These are phyloP conservation scores for Parastagonospora avenae DNA, from an alignment of 2,329 filamentous ascomycete species.

Conservation along the genomic window DNA sequence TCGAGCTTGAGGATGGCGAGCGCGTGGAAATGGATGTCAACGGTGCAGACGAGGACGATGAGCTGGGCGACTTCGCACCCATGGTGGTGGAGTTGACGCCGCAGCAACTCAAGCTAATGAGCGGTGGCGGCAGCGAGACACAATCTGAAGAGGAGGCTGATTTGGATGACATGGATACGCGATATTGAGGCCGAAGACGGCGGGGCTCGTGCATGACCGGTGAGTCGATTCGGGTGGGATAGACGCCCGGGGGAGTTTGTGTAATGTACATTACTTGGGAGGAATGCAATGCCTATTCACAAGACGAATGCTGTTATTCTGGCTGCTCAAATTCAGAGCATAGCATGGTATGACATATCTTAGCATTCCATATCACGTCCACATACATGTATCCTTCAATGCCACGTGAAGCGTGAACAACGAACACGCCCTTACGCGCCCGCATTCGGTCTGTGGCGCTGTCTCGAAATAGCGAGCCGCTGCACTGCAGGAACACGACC, in stretches of 20 bases:
- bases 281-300: not conserved
- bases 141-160: conserved; percentile 48
- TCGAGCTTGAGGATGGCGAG: conserved; percentile 68
- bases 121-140: conserved; percentile 32
- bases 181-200: conserved; percentile 32
- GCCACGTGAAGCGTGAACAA: no score
- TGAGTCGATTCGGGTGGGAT: conserved; percentile 15
- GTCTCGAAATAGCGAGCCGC: not conserved
- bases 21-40: conserved; percentile 63
- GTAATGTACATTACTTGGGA: not conserved
- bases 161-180: conserved; percentile 47
- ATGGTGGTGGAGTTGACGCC: conserved; percentile 61
- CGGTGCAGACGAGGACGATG: conserved; percentile 64
- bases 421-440: no score
- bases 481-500: no score
- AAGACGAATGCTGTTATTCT: no score
- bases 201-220: conserved; percentile 25
- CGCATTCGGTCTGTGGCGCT: no score
- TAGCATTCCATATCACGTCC: not conserved
- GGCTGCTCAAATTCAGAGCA: no score
- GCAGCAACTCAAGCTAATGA: conserved; percentile 48
- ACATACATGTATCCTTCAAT: no score
- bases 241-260: no score
- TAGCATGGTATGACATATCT: not conserved
- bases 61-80: conserved; percentile 68